Evolutionary conservation across 768 basidiomycete species (phyloP), one percentile per base, ranked within the genome.

Genomic region (Suillus alpinus): DNA sequence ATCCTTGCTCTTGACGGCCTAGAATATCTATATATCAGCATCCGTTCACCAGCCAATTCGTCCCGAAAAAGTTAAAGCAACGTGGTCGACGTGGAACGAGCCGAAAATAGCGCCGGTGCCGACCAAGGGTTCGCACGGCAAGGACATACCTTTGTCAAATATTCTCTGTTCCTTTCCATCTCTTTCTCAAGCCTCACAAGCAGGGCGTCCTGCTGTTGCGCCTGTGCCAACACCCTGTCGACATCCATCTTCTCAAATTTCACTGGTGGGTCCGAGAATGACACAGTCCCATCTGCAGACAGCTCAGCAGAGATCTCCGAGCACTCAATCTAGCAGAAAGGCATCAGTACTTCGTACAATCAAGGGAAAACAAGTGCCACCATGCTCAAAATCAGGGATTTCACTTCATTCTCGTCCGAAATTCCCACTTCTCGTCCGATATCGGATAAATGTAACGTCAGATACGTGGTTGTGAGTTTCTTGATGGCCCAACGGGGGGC

Each of bases 401-500:
- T 78, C 12, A 87, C 85, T 49, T 85, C 83, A 14, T 81, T 83
- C 53, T 82, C 80, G 26, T 67, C 79, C 4, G 81, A 77, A 20
- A 78, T 71, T 3, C 74, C 77, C 32, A 81, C 65, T 2, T 71
- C 67, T 16, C 78, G 79, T 3, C 83, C 87, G 55, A 95, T 92
- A 64, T 94, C 91, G 0, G 80, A 73, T 8, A 95, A 74, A 39
- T 87, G 82, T 16, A 94, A 83, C 0, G 90, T 92, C 43, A 93
- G 80, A 67, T 94, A 96, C 2, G 94, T 94, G 56, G 83, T 83
- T 0, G 89, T 94, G 59, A 95, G 83, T 69, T 86, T 89, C 73
- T 85, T 86, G 65, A 95, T 83, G 52, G 84, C 77, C 86, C 93
- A 94, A 20, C 89, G 80, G 0, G 91, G 89, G 0, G 91, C 87